Base-by-base conservation (phyloP, 257 asterid genomes). In the Jaltomata sinuosa region DNA sequence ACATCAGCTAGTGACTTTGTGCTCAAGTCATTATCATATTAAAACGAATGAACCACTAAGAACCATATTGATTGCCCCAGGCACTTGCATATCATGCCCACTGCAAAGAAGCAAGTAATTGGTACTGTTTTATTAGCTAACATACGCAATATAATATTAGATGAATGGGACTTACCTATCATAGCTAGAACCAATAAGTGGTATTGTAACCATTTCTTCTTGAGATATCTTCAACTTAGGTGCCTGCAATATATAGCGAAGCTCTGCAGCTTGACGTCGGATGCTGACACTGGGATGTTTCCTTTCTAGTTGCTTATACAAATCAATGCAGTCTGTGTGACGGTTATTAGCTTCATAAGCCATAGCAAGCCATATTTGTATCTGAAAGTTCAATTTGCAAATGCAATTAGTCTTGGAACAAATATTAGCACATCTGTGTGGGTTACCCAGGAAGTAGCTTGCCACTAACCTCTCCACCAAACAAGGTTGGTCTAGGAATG, bases 291-390 rank as follows among this genome's bases (percentile, higher is more conserved):
- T 93, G 11, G 99, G 98, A 82, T 95, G 99, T 72, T 84, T 89
- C 88, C 47, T 89, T 86, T 97, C 99, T 90, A 97, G 86, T 77
- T 93, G 95, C 86, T 85, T 87, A 85, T 97, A 97, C 87, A 97
- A 90, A 72, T 87, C 90, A 86, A 97, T 97, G 94, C 99, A 97
- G 88, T 97, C 99, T 3, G 91, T 79, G 64, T 97, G 99, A 54
- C 98, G 95, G 84, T 94, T 96, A 69, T 94, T 94, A 64, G 99
- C 99, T 87, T 96, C 99, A 53, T 96, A 96, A 38, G 99, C 99
- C 99, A 96, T 96, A 5, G 99, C 99, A 78, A 96, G 93, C 99
- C 99, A 96, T 92, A 96, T 96, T 87, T 96, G 99, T 90, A 96
- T 96, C 98, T 96, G 93, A 77, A 68, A 55, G 61, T 10, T 68